Base-by-base conservation (phyloP, 2,329 filamentous ascomycete genomes). In the Apiospora kogelbergensis region DNA sequence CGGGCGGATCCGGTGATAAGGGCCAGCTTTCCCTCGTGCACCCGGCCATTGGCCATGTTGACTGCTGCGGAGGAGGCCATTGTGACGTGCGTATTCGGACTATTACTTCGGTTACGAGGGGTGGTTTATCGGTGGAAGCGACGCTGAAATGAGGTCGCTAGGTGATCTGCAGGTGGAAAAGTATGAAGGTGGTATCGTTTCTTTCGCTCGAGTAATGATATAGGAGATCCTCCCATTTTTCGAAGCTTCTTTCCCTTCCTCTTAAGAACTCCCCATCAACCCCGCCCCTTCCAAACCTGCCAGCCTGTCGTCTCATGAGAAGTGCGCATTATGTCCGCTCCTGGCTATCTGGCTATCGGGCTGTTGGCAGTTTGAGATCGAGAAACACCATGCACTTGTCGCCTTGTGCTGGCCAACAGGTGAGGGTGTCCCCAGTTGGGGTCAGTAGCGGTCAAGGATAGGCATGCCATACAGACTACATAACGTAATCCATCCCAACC, bases 1-100 rank as follows among this genome's bases (percentile, higher is more conserved):
- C 68, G 48, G 15, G 68, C 60, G 22, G 68, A 68, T 9, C 68
- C 68, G 41, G 68, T 70, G 30, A 70, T 60, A 7, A 70, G 53
- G 48, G 68, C 68, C 11, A 68, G 40, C 66, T 70, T 70, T 22
- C 68, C 68, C 30, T 70, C 68, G 67, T 68, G 67, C n/a, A 66
- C 65, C 44, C 65, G 42, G 42, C 65, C 65, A 6, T 37, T 37
- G 65, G 65, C 44, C 65, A 66, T 53, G 45, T 66, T 53, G 17
- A 66, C 44, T 53, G 63, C 63, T 30, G 65, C 42, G n/a, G 65
- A 66, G 3, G 65, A 30, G 13, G 45, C 45, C 42, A 24, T 66
- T 10, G 20, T 20, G 24, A 5, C 15, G 48, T 57, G 30, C 48
- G 48, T n/a, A 6, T 20, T 57, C 9, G 24, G 13, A 13, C 17